Base-by-base conservation (phyloP, 805 yeast species). In the Candida silvicultrix region DNA sequence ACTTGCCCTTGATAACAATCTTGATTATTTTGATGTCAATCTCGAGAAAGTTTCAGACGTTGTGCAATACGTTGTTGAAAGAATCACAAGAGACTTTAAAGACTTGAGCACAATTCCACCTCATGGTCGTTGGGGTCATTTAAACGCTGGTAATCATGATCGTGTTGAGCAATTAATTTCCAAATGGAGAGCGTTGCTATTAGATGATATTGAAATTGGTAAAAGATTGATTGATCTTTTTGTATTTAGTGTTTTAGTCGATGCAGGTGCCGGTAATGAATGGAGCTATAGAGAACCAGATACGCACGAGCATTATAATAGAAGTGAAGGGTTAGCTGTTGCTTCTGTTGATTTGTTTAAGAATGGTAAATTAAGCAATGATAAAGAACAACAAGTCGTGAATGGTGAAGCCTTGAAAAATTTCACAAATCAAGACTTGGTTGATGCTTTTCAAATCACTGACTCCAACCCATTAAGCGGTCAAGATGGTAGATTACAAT, bases 71-170 rank as follows among this genome's bases (percentile, higher is more conserved):
- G 75, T 80, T 5, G 58, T 67, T 39, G 37, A 41, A n/a, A 58
- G 62, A 5, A 70, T 81, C 14, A 58, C 59, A 16, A 62, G 71
- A 12, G 75, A 74, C 40, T 81, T 73, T 49, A 63, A 68, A 3
- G 63, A 72, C 22, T 71, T 71, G 32, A 55, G 59, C 3, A 50
- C 60, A 1, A 81, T 81, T 44, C 85, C 87, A 4, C 79, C 83
- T 9, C 86, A 81, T 59, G 86, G 86, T 2, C 68, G 87, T 46
- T 80, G 81, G 77, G 84, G 79, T 53, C 86, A 81, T 58, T 70
- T 81, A 55, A 78, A 80, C 53, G 77, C 73, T 31, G 76, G 77
- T 35, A 71, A 67, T n/a, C 57, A 53, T 28, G 55, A 57, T 31
- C 70, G 85, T 37, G 66, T 80, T 38, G 73, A 70, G 18, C 46